Evolutionary conservation across 75 land plant genomes (phyloP).

Genomic region (Cupressus sempervirens): DNA sequence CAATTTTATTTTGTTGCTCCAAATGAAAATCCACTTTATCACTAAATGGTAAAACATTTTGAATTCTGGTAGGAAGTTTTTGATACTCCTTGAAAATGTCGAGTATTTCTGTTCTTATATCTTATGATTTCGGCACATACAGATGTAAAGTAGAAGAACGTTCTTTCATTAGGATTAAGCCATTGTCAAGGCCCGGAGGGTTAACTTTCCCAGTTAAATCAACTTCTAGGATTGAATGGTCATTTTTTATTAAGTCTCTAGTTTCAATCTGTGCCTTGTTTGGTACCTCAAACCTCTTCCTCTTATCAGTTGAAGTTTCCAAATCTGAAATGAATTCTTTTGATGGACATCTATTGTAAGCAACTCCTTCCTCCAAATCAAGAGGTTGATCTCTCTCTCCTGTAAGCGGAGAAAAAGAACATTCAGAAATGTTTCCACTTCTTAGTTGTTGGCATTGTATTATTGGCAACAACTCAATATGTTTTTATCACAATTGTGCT

Average conservation of each 20-base stretch:
- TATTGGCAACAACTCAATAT: conserved; percentile 71
- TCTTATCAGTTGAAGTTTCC: not conserved
- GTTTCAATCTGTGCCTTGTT: not conserved
- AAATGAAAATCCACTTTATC: too few species aligned
- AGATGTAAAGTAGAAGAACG: not conserved
- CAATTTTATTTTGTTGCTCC: too few species aligned
- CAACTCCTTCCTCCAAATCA: conserved; percentile 1
- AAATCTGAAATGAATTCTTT: not conserved
- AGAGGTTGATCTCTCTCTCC: conserved; percentile 2
- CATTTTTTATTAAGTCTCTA: not conserved
- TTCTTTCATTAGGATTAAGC: not conserved
- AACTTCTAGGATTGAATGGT: conserved; percentile 1
- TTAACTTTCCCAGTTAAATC: not conserved
- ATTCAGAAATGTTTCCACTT: conserved; percentile 20
- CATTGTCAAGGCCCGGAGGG: conserved; percentile 5
- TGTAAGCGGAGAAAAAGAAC: conserved; percentile 11
- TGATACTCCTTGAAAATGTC: too few species aligned
- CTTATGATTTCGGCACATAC: too few species aligned
- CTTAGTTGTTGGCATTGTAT: conserved; percentile 46
- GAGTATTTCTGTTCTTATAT: too few species aligned
- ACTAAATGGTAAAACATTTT: too few species aligned
- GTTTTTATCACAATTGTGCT: conserved; percentile 56
- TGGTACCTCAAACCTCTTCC: not conserved
- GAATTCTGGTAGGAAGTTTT: too few species aligned
- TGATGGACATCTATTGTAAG: not conserved